Base-by-base conservation (phyloP, 495 filamentous ascomycete species). In the Penicillium bovifimosum region DNA sequence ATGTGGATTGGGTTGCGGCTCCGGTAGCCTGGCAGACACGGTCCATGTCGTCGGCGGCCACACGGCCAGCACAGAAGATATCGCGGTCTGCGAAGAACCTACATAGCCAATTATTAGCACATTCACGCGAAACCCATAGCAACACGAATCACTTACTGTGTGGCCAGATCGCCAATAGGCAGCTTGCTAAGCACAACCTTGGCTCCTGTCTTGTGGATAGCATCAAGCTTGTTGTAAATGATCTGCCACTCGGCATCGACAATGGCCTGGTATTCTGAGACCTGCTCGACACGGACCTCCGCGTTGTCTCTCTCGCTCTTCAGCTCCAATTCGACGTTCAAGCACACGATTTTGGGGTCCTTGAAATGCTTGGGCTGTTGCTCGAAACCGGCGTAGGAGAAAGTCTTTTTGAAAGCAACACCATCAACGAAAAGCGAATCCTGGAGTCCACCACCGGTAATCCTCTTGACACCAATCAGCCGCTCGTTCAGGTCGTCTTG, bases 221-320 rank as follows among this genome's bases (percentile, higher is more conserved):
- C 90, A 73, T 98, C 92, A 61, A 97, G 84, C 80, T 98, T 98
- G 79, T 96, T 91, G 83, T 83, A 96, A 69, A 98, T 98, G 66
- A 98, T 98, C 74, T 96, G 88, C 93, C 93, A 98, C 71, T 98
- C 93, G 35, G 93, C 93, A 67, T 98, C 93, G 66, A 98, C 93
- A 61, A 98, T 95, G 42, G 93, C 93, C 74, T 98, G 93, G 77
- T 98, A 98, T 75, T 98, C 93, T 27, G 92, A 95, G 52, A 98
- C 93, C 65, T 97, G 93, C 73, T 96, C 93, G 41, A 98, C 91
- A 56, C 93, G 83, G 51, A 98, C 91, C 73, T 98, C 93, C 41
- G 93, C 93, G 61, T 98, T 98, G 75, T 98, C 93, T 76, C 96
- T 98, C 71, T 98, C 93, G 55, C 86, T 89, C 81, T 98, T 98